Evolutionary conservation across 306 rosid genomes (phyloP), one percentile per base, ranked within the genome.

Genomic region (Lablab purpureus): DNA sequence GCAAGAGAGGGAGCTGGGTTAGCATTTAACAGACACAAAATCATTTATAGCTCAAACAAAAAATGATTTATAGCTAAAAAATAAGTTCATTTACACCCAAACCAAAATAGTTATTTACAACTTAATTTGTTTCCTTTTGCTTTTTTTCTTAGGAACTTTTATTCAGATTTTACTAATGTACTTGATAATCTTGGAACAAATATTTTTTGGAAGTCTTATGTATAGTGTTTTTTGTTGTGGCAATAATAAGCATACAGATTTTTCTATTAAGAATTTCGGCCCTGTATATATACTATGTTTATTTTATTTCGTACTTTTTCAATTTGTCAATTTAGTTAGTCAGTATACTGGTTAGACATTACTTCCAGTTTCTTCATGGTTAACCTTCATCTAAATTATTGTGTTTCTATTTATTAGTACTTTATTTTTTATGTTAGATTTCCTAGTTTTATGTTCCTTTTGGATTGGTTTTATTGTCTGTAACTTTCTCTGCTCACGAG

Each of bases 371-470:
- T 46, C 65, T 21, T 60, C 12, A 3, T 12, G 47, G n/a, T 52
- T 67, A 73, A 49, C 47, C 66, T 60, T 80, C 50, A 51, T 72
- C 46, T 34, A 51, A 11, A 52, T 65, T 37, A 51, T 46, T 28
- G 22, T 32, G 15, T 17, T 80, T 25, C 40, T 50, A 13, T 69
- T 18, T 54, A 10, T 27, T 18, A 13, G 8, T 45, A 49, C 59
- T 5, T 36, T 65, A 21, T 41, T 69, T 46, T 55, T 62, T 43
- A 15, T 47, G 4, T 13, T 32, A 67, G 54, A 68, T 67, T 10
- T 59, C 67, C 52, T 25, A 30, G 19, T 55, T 73, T 46, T 28
- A 11, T 58, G 19, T 14, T 73, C 27, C 55, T 63, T 19, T 19
- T 74, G 36, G 4, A 25, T 70, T 77, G 28, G 8, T 64, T 77